Base-by-base conservation (phyloP, 1,284 basidiomycete genomes). In the Apiotrichum mycotoxinovorans region DNA sequence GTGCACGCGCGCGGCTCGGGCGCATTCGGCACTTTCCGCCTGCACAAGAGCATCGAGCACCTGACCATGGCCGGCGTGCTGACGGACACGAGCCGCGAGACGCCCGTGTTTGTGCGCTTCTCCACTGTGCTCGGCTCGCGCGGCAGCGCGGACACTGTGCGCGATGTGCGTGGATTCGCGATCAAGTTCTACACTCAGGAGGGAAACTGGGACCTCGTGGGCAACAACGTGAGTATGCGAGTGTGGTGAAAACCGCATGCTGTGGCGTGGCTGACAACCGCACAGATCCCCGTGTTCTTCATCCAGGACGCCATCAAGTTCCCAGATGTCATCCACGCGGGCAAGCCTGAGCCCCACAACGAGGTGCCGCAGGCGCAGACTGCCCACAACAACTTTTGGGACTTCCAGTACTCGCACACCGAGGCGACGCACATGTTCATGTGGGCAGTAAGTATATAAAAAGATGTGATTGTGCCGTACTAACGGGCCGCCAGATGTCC, bases 81-180 rank as follows among this genome's bases (percentile, higher is more conserved):
- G 61, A 89, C 85, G 18, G 87, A 91, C 64, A 74, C 87, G 0
- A 82, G 82, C 35, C 79, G 85, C 51, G 82, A 80, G 1, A 91
- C 88, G 0, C 85, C 89, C 1, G 81, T 84, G 9, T 91, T 91
- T 68, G 81, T 87, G 26, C 84, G 90, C 30, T 91, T 92, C 79
- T 87, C 85, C 56, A 91, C 89, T 0, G 90, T 92, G 0, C 84
- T 85, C 62, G 89, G 89, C 0, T 82, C 84, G 2, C 81, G 83
- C 55, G 90, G 89, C 20, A 87, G 85, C 58, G 86, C 88, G 3
- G 79, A 79, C 58, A 67, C 66, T 30, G 71, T 88, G 26, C 83
- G 90, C 38, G 89, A 93, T 66, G 87, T 88, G 25, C 88, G 91
- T 77, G 92, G 91, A 7, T 96, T 95, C 71, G 84, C 91, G 3